Evolutionary conservation across 176 grass and related monocot genomes (phyloP), one percentile per base, ranked within the genome.

Genomic region (Aechmea fasciata): DNA sequence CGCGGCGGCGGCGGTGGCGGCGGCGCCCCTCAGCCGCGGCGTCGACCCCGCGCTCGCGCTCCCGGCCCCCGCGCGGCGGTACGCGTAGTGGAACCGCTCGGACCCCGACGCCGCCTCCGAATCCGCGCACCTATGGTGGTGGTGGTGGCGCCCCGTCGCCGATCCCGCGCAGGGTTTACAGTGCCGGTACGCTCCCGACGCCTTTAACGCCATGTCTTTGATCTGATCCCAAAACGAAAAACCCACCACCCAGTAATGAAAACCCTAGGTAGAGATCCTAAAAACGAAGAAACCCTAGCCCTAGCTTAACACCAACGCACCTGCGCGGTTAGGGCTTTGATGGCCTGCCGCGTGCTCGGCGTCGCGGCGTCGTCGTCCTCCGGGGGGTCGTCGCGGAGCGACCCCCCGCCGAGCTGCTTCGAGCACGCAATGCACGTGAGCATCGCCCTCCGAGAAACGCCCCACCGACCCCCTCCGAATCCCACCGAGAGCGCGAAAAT

Each of bases 371-470:
- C 82, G 13, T 52, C 81, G 49, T 93, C 79, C 3, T 87, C 76
- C 3, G 87, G 84, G 61, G 82, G 55, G 49, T 69, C 79, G 11
- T 88, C 84, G 62, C 85, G 84, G 69, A 85, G 80, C 64, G 80
- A 78, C 15, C 63, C 82, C 19, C 70, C 79, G 71, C 76, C 71
- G 41, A 87, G 77, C 73, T 90, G 94, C 89, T 81, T 97, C 13
- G 94, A 87, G 77, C 94, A 97, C 8, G 89, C 87, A 77, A 97
- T 83, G 89, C 94, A 97, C 68, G 94, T 92, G 64, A 93, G 86
- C 94, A 97, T 97, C 80, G 80, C 69, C 52, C 33, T 41, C 33
- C 33, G 33, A 6, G 33, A 41, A 41, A 41, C 33, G 4, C 20
- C 15, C 65, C 41, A 13, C 29, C 20, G 10, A 18, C 55, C 55